Evolutionary conservation across 2,329 filamentous ascomycete species (phyloP).

Genomic region (Pestalotiopsis sp.): DNA sequence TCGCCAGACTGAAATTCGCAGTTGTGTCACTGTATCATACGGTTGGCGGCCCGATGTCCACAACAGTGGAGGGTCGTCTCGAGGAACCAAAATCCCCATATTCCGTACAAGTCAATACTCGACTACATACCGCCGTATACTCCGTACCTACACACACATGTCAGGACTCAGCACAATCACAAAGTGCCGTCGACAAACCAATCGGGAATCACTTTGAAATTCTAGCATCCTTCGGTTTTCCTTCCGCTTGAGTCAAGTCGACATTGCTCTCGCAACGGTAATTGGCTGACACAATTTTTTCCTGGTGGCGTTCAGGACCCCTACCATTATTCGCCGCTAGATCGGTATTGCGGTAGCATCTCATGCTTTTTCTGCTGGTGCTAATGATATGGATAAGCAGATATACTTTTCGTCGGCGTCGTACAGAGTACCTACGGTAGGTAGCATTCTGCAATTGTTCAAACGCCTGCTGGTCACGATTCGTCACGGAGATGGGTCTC

Average conservation of each 20-base stretch:
- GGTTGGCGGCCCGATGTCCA: background rate
- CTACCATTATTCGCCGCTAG: background rate
- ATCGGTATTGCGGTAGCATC: background rate
- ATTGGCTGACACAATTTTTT: background rate
- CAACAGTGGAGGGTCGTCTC: background rate
- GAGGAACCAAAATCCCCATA: background rate
- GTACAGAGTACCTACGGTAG: background rate
- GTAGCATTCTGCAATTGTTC: background rate
- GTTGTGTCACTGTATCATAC: background rate
- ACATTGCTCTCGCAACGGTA: background rate
- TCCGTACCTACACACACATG: background rate
- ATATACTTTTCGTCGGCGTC: background rate
- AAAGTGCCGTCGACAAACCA: background rate
- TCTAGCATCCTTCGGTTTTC: background rate
- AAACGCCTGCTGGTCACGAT: conserved; percentile 10
- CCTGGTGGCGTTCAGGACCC: background rate
- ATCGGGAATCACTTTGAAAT: background rate
- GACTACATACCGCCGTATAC: background rate
- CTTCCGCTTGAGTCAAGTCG: background rate
- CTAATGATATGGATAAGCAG: background rate
- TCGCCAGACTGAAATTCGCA: background rate
- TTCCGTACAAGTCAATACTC: background rate
- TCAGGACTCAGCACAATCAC: background rate
- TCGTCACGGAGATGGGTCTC: conserved; percentile 20
- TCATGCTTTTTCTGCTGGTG: background rate